Percentiles rank a stretch among this genome's conserved stretches.
Evolutionary conservation across 176 grass and related monocot genomes (phyloP).

Genomic region (Ananas comosus): DNA sequence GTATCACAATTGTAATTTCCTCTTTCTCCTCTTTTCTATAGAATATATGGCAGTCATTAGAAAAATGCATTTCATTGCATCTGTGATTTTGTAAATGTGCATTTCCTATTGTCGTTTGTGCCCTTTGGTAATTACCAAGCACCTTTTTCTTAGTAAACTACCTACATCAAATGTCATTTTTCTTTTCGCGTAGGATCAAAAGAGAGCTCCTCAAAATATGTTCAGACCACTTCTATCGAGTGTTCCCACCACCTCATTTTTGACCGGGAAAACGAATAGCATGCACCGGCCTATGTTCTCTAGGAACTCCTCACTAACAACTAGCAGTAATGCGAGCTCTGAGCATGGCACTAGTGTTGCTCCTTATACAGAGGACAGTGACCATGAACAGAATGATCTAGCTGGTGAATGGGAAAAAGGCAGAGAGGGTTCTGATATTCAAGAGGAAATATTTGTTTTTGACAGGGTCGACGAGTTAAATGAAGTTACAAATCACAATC

Average conservation of each 20-base stretch:
- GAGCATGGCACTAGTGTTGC: conserved; percentile 35
- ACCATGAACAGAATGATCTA: conserved; percentile 39
- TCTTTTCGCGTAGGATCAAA: conserved; percentile 52
- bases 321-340: conserved; percentile 66
- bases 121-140: too few species aligned
- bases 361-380: conserved; percentile 32
- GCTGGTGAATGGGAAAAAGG: conserved; percentile 43
- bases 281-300: conserved; percentile 47
- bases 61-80: too few species aligned
- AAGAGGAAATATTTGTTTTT: conserved; percentile 67
- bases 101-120: too few species aligned
- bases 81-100: too few species aligned
- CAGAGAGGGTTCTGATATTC: conserved; percentile 23
- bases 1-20: too few species aligned
- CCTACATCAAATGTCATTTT: too few species aligned
- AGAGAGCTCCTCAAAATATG: conserved; percentile 69
- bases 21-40: too few species aligned
- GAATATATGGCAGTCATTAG: too few species aligned
- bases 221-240: conserved; percentile 86
- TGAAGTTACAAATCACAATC: conserved; percentile 32
- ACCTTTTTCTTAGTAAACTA: too few species aligned
- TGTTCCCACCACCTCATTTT: conserved; percentile 58
- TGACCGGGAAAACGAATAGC: conserved; percentile 39
- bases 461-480: conserved; percentile 66
- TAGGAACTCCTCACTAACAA: conserved; percentile 62